Evolutionary conservation across 257 asterid genomes (phyloP).

Genomic region (Ocimum tenuiflorum): DNA sequence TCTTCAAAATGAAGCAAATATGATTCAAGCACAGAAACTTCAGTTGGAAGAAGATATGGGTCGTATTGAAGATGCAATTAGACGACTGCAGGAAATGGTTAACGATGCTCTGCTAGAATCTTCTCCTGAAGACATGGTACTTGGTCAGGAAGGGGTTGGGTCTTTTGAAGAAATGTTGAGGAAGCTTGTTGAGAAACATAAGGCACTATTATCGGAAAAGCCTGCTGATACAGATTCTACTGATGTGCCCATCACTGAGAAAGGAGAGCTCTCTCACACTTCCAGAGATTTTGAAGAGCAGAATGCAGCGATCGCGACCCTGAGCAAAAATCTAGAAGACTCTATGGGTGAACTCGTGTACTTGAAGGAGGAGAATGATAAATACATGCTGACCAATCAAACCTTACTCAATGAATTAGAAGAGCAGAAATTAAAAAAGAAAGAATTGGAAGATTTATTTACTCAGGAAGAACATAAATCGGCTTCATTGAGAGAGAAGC

Average conservation of each 20-base stretch:
- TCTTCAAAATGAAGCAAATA: conserved; percentile 45
- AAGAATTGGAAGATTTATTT: conserved; percentile 59
- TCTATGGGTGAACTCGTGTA: conserved; percentile 34
- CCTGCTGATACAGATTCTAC: conserved; percentile 31
- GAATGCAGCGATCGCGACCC: conserved; percentile 30
- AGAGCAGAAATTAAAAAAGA: conserved; percentile 45
- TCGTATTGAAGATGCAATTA: conserved; percentile 42
- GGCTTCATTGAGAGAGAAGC: conserved; percentile 76
- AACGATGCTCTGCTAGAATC: conserved; percentile 52
- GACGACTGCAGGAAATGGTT: conserved; percentile 54
- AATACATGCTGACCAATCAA: conserved; percentile 31
- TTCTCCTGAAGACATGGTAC: conserved; percentile 35
- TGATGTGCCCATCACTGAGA: conserved; percentile 34
- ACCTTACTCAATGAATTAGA: conserved; percentile 50
- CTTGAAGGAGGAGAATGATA: conserved; percentile 73
- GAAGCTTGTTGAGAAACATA: conserved; percentile 58
- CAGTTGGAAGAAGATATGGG: conserved; percentile 45
- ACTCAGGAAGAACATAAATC: conserved; percentile 75
- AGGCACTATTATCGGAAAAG: conserved; percentile 32
- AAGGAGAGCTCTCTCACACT: conserved; percentile 28
- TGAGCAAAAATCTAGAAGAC: conserved; percentile 29
- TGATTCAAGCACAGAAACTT: conserved; percentile 51
- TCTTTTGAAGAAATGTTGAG: conserved; percentile 48
- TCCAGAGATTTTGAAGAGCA: conserved; percentile 36
- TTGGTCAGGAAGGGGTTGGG: conserved; percentile 43